Evolutionary conservation across 305 asterid species (phyloP), one percentile per base, ranked within the genome.

Genomic region (Andrographis paniculata): DNA sequence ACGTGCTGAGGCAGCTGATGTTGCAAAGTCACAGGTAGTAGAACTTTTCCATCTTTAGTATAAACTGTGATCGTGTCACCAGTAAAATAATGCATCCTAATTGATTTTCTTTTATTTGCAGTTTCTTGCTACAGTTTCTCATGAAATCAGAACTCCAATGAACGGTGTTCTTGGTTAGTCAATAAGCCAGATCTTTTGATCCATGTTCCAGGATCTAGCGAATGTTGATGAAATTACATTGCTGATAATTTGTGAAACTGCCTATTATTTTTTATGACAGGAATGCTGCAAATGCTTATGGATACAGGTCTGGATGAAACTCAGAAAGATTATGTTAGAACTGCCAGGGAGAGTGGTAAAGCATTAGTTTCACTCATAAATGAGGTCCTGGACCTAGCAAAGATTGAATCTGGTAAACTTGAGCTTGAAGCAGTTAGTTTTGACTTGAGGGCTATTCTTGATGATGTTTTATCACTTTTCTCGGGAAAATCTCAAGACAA

Each of bases 281-380:
- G 55, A 36, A 87, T 91, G 96, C 76, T 91, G 57, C 95, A 84
- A 68, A 87, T 91, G 99, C 95, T 91, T 53, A 79, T 68, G 94
- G 96, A 87, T 66, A 91, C 99, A 11, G 72, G 72, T 44, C 67
- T 91, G 10, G 96, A 91, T 68, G 99, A 80, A 65, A 84, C 96
- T 22, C 99, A 91, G 64, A 80, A 79, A 70, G 99, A 91, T 66
- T 91, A 84, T 53, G 95, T 91, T n/a, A 71, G 91, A 70, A 87
- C 94, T 33, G 99, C 99, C 17, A 81, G 92, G 67, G 99, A 87
- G 65, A 91, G 99, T 63, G 99, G 99, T 49, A 87, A 78, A 75
- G 96, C 99, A 56, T 65, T 91, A 61, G 94, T 91, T 56, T 84
- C 99, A 10, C 93, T 91, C 59, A 84, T 91, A 60, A 91, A 91